Evolutionary conservation across 352 stramenopile species (phyloP), one percentile per base, ranked within the genome.

Genomic region (Plasmopara halstedii): DNA sequence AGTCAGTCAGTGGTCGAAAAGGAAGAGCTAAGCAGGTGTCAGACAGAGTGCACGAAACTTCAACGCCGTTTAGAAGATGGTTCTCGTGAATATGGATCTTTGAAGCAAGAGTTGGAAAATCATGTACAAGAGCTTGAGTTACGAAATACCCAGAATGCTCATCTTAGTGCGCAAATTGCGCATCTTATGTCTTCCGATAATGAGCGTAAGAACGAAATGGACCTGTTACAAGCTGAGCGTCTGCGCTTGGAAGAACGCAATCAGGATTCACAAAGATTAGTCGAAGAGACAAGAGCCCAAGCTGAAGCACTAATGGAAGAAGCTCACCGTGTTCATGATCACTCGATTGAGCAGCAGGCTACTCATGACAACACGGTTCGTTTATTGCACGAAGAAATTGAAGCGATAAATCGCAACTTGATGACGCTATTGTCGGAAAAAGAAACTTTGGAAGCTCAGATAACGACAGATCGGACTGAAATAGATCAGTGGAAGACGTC

Each of bases 171-270:
- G 2, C 75, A 83, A 35, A 72, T 84, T 26, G 58, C 70, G 42
- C 62, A 70, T 8, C 78, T 78, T 38, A 27, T 78, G 22, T 70
- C 69, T n/a, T 67, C 71, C 2, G 57, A 79, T 36, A 73, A 73
- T 21, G 73, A 85, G 14, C 55, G 53, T 10, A 72, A 40, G 11
- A 81, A 73, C 49, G 63, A 85, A 50, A 53, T 72, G 15, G 69
- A 85, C 26, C 40, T 83, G 17, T 50, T 83, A 11, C 62, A 86
- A 15, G 50, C 44, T 26, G 71, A 88, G 34, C 62, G 71, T 10
- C 29, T 68, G 9, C 70, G 68, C 7, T 51, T 88, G 7, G 77
- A 88, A 60, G 71, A 85, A 20, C 71, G 83, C 31, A 85, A 82
- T 18, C 60, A 41, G 2, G 56, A 75, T 31, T 42, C 84, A 8